These are phyloP conservation scores for Solanum piurae DNA, from an alignment of 257 asterid genomes.

Conservation along the genomic window DNA sequence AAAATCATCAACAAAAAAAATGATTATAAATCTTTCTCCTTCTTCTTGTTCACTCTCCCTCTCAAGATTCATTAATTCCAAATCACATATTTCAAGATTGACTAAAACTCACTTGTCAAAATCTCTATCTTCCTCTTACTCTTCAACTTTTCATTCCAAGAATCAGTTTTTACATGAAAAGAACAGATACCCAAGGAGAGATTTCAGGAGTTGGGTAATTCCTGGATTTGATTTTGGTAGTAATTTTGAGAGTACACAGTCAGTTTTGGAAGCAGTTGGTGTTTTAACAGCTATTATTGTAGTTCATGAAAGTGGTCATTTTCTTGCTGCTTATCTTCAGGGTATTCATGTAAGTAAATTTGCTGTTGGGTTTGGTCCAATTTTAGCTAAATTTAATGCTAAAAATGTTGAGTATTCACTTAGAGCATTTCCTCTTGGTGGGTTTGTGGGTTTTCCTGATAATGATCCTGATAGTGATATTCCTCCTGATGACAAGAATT, in stretches of 20 bases:
- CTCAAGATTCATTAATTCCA: constrained; percentile 31
- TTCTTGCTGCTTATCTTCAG: constrained; percentile 83
- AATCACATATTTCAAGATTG: constrained; percentile 31
- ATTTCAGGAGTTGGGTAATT: constrained; percentile 34
- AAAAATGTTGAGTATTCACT: constrained; percentile 85
- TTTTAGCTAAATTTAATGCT: constrained; percentile 72
- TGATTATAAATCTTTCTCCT: constrained; percentile 53
- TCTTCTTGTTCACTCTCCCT: constrained; percentile 34
- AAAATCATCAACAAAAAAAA: constrained; percentile 22
- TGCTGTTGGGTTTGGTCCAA: constrained; percentile 95
- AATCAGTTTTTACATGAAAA: constrained; percentile 20
- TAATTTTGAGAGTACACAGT: constrained; percentile 53
- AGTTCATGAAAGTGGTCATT: constrained; percentile 92
- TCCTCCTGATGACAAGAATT: constrained; percentile 73
- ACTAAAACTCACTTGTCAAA: constrained; percentile 22
- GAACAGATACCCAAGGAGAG: constrained; percentile 15
- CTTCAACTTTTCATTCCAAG: constrained; percentile 27
- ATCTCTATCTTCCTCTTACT: constrained; percentile 13
- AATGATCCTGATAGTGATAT: constrained; percentile 94
- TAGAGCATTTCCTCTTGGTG: constrained; percentile 95
- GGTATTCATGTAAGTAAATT: constrained; percentile 97
- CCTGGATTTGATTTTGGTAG: constrained; percentile 57
- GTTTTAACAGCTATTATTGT: constrained; percentile 78
- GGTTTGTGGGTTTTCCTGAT: constrained; percentile 96
- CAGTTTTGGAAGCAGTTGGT: constrained; percentile 68